Evolutionary conservation across 2,329 filamentous ascomycete species (phyloP).

Genomic region (Atkinsonella texensis): DNA sequence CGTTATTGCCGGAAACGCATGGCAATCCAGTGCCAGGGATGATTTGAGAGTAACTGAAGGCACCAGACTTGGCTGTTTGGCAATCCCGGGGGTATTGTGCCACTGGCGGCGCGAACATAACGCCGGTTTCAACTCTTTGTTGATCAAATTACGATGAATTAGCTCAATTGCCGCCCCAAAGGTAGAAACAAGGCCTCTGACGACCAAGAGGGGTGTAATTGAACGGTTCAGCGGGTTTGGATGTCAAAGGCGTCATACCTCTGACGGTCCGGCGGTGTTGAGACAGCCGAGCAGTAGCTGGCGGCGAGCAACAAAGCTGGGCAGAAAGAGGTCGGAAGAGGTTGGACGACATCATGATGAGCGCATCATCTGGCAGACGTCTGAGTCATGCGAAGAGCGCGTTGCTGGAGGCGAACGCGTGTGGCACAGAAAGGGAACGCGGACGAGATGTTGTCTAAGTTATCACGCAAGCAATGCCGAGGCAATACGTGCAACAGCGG

Average conservation of each 20-base stretch:
- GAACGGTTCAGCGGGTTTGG: neutral
- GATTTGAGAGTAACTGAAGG: slow-evolving; percentile 16
- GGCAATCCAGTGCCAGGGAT: slow-evolving; percentile 26
- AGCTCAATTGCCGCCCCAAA: neutral
- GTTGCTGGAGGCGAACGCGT: neutral
- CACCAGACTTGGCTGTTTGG: slow-evolving; percentile 17
- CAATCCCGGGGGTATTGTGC: slow-evolving; percentile 23
- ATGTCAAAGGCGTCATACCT: slow-evolving; percentile 7
- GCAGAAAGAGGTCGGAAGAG: slow-evolving; percentile 22
- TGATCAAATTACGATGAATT: neutral
- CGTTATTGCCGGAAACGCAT: slow-evolving; percentile 22
- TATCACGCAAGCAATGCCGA: neutral
- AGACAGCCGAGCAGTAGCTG: slow-evolving; percentile 14
- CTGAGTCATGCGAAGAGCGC: neutral
- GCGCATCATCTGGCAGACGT: slow-evolving; percentile 17
- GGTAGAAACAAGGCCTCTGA: neutral
- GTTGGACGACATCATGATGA: slow-evolving; percentile 21
- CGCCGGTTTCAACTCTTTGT: slow-evolving; percentile 10
- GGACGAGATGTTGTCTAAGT: neutral
- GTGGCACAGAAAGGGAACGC: neutral
- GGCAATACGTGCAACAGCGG: neutral
- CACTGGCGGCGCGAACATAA: slow-evolving; percentile 22
- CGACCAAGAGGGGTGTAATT: neutral
- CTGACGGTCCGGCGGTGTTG: slow-evolving; percentile 13
- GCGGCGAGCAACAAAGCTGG: slow-evolving; percentile 17